phyloP scores from a whole-genome alignment of 768 basidiomycete genomes.

The Dioszegia aurantiaca region DNA sequence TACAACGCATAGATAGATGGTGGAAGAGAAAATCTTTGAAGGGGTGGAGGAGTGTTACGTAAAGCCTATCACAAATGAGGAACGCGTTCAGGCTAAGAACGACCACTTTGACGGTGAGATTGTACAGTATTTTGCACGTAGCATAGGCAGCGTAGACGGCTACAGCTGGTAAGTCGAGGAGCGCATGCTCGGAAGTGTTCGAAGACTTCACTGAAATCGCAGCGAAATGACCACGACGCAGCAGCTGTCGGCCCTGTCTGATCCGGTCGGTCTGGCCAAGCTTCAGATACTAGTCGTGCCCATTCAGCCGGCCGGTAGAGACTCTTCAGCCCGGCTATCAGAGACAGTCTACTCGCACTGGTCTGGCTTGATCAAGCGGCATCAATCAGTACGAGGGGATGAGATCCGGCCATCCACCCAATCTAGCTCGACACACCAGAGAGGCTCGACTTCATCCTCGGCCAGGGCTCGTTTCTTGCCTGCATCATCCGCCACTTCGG shows the following conservation, averaged over 20 bases:
- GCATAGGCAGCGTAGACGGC: not conserved
- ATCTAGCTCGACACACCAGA: conserved; percentile 15
- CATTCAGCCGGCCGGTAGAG: conserved; percentile 52
- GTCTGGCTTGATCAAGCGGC: conserved; percentile 72
- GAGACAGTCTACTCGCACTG: conserved; percentile 69
- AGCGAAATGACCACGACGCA: conserved; percentile 2
- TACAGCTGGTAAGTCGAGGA: no score
- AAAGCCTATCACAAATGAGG: not conserved
- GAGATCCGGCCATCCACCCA: conserved; percentile 45
- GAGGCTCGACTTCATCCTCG: conserved; percentile 11
- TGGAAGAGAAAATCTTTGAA: not conserved
- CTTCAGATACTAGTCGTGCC: conserved; percentile 81
- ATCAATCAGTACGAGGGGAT: conserved; percentile 69
- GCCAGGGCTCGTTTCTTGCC: conserved; percentile 66
- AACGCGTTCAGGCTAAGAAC: no score
- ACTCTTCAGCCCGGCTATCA: conserved; percentile 52
- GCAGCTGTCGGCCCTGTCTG: conserved; percentile 32
- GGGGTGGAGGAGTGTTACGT: not conserved
- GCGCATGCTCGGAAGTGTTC: no score
- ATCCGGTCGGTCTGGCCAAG: conserved; percentile 67
- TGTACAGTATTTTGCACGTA: no score
- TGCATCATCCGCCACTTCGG: conserved; percentile 63
- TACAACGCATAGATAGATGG: no score
- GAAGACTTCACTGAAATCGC: not conserved
- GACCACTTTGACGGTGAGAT: no score